A percentile compares a stretch with the other conserved stretches of the same genome.
phyloP scores from a whole-genome alignment of 1,139 yeast species.

The Zhuliangozyma parablackwelliae region DNA sequence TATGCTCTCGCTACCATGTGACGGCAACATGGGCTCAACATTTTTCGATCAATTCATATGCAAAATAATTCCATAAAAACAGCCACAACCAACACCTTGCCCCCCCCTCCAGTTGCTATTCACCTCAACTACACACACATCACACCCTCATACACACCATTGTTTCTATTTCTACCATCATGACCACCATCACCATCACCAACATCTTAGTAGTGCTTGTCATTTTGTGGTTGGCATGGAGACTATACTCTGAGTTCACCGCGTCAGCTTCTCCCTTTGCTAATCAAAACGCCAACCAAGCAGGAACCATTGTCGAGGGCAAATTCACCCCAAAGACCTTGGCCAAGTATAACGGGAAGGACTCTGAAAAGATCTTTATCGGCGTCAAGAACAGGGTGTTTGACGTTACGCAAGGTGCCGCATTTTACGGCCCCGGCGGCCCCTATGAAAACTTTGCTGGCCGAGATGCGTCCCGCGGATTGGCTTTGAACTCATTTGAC shows the following conservation, averaged over 20 bases:
- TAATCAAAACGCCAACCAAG: slow-evolving; percentile 8
- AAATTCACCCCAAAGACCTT: slow-evolving; percentile 74
- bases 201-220: slow-evolving; percentile 21
- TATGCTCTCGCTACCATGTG: no score
- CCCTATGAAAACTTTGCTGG: slow-evolving; percentile 97
- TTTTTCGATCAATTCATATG: not conserved
- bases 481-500: slow-evolving; percentile 88
- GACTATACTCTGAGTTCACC: slow-evolving; percentile 16
- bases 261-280: slow-evolving; percentile 14
- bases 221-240: slow-evolving; percentile 20
- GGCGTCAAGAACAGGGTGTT: slow-evolving; percentile 83
- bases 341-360: slow-evolving; percentile 73
- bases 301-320: slow-evolving; percentile 69
- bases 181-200: slow-evolving; percentile 20
- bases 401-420: slow-evolving; percentile 77
- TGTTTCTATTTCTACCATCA: slow-evolving; percentile 2
- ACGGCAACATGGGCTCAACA: no score
- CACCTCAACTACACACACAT: no score
- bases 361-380: slow-evolving; percentile 71
- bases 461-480: slow-evolving; percentile 91
- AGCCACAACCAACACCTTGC: no score
- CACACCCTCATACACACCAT: no score
- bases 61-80: not conserved
- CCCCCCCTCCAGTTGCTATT: no score
- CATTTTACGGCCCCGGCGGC: slow-evolving; percentile 95